A percentile compares a stretch with the other conserved stretches of the same genome.
Conservation (phyloP, 371 early-diverging fungal genomes). For the Sporodiniella umbellata region DNA sequence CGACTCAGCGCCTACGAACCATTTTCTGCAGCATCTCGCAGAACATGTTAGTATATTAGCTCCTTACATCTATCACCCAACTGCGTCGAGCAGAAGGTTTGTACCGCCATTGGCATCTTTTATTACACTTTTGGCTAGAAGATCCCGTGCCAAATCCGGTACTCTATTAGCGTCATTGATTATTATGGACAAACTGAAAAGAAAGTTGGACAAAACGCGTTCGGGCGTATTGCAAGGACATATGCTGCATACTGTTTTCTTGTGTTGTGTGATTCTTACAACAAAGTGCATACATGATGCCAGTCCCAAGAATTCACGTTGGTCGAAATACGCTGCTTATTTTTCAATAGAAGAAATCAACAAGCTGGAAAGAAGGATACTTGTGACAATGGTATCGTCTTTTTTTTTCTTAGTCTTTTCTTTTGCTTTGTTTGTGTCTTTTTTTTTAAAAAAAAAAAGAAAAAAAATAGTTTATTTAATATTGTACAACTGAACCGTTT, state of each 20-base stretch:
- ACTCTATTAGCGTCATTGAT: slow-evolving; percentile 62
- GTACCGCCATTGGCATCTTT: slow-evolving; percentile 49
- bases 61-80: not conserved
- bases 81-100: not conserved
- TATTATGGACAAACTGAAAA: slow-evolving; percentile 52
- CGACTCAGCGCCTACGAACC: slow-evolving; percentile 3
- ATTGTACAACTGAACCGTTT: not conserved
- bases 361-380: slow-evolving; percentile 77
- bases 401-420: not conserved
- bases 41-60: not conserved
- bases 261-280: slow-evolving; percentile 70
- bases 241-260: slow-evolving; percentile 64
- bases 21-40: not conserved
- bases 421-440: not conserved
- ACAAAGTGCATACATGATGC: slow-evolving; percentile 75
- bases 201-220: slow-evolving; percentile 33
- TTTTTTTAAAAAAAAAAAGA: no score
- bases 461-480: no score
- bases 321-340: slow-evolving; percentile 68
- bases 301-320: slow-evolving; percentile 77
- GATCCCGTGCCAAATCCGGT: slow-evolving; percentile 55
- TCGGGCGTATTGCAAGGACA: not conserved
- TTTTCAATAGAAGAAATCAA: slow-evolving; percentile 77
- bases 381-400: slow-evolving; percentile 57
- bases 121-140: slow-evolving; percentile 49